Base-by-base conservation (phyloP, 116 monocot genomes). In the Trichopus zeylanicus region DNA sequence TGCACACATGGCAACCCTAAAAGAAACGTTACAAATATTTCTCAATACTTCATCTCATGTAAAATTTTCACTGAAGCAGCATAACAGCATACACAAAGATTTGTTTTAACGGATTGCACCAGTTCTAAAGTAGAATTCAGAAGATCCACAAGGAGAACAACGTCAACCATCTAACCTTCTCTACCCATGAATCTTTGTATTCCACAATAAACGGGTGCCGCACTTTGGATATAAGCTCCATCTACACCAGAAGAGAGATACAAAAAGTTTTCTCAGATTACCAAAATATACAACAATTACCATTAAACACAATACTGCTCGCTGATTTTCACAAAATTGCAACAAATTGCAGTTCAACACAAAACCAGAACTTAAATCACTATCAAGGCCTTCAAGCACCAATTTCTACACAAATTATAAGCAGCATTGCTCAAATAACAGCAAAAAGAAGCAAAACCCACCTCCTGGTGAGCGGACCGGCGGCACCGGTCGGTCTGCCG, bases 161-260 rank as follows among this genome's bases (percentile, higher is more conserved):
- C 8, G 37, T 15, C 42, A 42, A 1, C n/a, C 18, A 42, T n/a
- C 42, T 42, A 2, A 78, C 81, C 81, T 87, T 87, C 56, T 87
- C 98, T 2, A 98, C 98, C 98, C 98, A 98, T 29, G 98, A 98
- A 78, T 98, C 98, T 71, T 88, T 98, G 63, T 98, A 98, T 39
- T 98, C 88, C 62, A 98, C 98, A 56, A 91, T 98, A 51, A 78
- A 98, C 21, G 98, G 91, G 51, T 98, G 91, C 26, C 60, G 63
- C 9, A 88, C 88, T 70, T 84, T 91, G 51, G 91, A 78, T 67
- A 95, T 95, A 38, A 95, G 90, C 67, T 95, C 86, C 94, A 95
- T 95, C 93, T 93, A 61, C 18, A 59, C 13, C 2, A 42, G 42
- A 42, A 42, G n/a, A 42, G 3, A 42, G 42, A 16, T 13, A 10